phyloP scores from a whole-genome alignment of 2,329 filamentous ascomycete genomes.

The Parastagonospora avenae region DNA sequence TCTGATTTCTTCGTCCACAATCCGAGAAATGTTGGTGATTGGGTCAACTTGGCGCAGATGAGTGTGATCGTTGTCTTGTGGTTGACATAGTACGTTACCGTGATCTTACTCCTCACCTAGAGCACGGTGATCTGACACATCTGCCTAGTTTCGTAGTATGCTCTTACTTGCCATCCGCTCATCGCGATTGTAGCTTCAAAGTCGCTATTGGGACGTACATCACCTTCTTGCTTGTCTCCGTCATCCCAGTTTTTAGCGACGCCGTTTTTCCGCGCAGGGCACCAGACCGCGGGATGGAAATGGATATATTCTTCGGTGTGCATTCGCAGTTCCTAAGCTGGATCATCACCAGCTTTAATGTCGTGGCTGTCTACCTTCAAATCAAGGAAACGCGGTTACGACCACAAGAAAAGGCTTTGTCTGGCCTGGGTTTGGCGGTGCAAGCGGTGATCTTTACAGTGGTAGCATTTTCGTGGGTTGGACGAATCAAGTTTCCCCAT shows the following conservation, averaged over 20 bases:
- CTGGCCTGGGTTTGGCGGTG: background rate
- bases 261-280: background rate
- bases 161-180: background rate
- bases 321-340: slow-evolving; percentile 2
- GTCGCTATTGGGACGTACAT: background rate
- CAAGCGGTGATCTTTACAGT: background rate
- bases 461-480: background rate
- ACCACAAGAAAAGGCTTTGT: background rate
- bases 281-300: background rate
- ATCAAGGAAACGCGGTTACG: background rate
- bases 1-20: slow-evolving; percentile 3
- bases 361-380: background rate
- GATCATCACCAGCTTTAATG: background rate
- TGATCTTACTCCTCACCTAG: background rate
- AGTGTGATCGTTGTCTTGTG: background rate
- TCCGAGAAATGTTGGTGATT: slow-evolving; percentile 1
- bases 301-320: slow-evolving; percentile 1
- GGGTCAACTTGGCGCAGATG: slow-evolving; percentile 3
- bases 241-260: background rate
- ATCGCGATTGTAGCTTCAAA: background rate
- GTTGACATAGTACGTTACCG: background rate
- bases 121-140: background rate
- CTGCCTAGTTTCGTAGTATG: slow-evolving; percentile 1
- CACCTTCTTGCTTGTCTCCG: slow-evolving; percentile 1
- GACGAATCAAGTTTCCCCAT: background rate